These are phyloP conservation scores for Salix arbutifolia DNA, from an alignment of 345 rosid genomes.

Conservation along the genomic window DNA sequence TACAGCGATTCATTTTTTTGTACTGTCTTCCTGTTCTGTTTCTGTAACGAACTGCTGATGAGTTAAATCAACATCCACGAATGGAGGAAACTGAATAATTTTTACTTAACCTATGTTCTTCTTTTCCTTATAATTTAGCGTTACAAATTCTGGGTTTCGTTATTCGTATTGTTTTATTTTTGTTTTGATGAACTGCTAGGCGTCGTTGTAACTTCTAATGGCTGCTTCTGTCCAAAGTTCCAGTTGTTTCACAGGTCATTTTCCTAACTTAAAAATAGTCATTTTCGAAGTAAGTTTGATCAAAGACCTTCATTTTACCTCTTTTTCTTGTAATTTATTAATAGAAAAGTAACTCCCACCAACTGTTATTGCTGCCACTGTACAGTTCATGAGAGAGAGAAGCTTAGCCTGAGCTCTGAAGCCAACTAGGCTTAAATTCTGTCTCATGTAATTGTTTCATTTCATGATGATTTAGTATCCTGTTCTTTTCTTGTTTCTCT, in stretches of 20 bases:
- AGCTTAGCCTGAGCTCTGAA: neutral
- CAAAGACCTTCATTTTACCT: neutral
- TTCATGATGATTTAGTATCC: neutral
- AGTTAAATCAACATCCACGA: slow-evolving; percentile 6
- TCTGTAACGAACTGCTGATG: slow-evolving; percentile 34
- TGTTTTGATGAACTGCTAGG: neutral
- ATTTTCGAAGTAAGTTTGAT: slow-evolving; percentile 8
- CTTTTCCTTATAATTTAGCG: no score
- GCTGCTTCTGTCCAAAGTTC: slow-evolving; percentile 13
- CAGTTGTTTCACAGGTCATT: slow-evolving; percentile 18
- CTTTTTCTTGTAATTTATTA: neutral
- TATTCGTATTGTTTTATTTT: neutral
- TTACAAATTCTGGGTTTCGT: neutral
- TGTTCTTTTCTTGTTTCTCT: neutral
- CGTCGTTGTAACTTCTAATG: neutral
- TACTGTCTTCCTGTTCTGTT: slow-evolving; percentile 21
- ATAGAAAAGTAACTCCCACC: slow-evolving; percentile 26
- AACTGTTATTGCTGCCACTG: slow-evolving; percentile 22
- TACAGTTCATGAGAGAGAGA: slow-evolving; percentile 1
- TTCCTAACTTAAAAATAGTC: slow-evolving; percentile 8
- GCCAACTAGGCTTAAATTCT: neutral
- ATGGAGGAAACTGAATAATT: neutral
- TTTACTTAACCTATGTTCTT: neutral
- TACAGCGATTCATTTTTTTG: slow-evolving; percentile 37
- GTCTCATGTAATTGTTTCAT: slow-evolving; percentile 4